These are phyloP conservation scores for Scheffersomyces lignicola DNA, from an alignment of 1,139 yeast genomes.

Conservation along the genomic window DNA sequence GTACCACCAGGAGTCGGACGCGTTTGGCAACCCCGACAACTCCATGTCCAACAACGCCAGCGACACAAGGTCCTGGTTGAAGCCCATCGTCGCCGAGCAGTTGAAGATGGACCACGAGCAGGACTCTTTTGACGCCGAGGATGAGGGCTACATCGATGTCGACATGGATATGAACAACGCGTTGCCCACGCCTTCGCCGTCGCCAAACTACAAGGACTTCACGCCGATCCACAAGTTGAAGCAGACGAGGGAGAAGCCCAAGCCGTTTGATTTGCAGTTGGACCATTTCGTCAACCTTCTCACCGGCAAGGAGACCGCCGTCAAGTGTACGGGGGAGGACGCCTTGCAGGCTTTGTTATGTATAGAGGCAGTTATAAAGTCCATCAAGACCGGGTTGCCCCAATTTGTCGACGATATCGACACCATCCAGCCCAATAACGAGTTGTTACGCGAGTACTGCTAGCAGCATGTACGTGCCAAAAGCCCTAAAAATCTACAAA, in stretches of 20 bases:
- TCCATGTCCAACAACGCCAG: conserved; percentile 6
- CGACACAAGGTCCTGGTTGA: conserved; percentile 30
- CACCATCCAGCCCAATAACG: conserved; percentile 2
- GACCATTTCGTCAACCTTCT: conserved; percentile 34
- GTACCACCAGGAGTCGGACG: conserved; percentile 25
- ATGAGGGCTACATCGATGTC: conserved; percentile 6
- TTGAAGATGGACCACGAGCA: conserved; percentile 13
- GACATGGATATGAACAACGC: conserved; percentile 21
- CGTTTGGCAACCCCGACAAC: conserved; percentile 4
- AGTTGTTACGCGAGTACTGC: conserved; percentile 4
- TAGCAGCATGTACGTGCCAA: too few relatives aligned
- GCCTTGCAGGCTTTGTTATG: conserved; percentile 41
- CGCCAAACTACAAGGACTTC: conserved; percentile 22
- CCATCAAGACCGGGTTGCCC: conserved; percentile 37
- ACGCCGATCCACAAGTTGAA: conserved; percentile 15
- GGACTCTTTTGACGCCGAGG: conserved; percentile 2
- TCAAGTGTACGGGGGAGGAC: conserved; percentile 41
- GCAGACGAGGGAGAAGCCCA: conserved; percentile 18
- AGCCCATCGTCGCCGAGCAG: conserved; percentile 29
- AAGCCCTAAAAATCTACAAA: too few relatives aligned
- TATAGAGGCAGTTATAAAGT: conserved; percentile 39
- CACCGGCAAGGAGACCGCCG: conserved; percentile 29
- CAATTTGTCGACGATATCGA: conserved; percentile 25
- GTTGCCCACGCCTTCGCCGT: conserved; percentile 28
- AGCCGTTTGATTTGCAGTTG: conserved; percentile 36